Conservation (phyloP, 164 flowering plant species). For the Litsea cubeba region DNA sequence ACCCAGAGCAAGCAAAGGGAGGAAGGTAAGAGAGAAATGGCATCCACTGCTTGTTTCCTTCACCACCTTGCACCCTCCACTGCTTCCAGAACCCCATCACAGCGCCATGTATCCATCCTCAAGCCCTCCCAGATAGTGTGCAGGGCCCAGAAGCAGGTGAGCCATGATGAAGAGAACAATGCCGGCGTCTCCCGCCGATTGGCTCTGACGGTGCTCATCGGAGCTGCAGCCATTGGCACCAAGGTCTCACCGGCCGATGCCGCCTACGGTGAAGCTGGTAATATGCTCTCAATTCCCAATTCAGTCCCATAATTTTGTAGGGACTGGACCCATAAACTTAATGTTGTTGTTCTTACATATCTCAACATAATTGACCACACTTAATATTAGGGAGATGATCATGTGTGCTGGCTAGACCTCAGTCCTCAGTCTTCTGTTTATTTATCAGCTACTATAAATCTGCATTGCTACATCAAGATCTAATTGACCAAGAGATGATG, state of each 20-base stretch:
- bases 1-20: not conserved
- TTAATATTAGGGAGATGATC: too few species aligned
- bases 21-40: constrained; percentile 35
- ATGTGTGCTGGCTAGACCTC: too few species aligned
- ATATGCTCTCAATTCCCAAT: not conserved
- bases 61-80: constrained; percentile 67
- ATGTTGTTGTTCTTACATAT: too few species aligned
- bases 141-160: constrained; percentile 57
- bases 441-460: too few species aligned
- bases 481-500: too few species aligned
- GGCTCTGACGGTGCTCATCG: constrained; percentile 83
- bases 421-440: too few species aligned
- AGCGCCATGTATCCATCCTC: constrained; percentile 26
- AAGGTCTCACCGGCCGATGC: constrained; percentile 96
- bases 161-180: constrained; percentile 17
- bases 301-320: too few species aligned
- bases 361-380: too few species aligned
- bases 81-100: constrained; percentile 29
- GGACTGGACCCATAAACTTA: too few species aligned
- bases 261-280: constrained; percentile 96
- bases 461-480: too few species aligned
- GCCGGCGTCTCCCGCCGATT: constrained; percentile 59
- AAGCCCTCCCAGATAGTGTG: constrained; percentile 49
- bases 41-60: constrained; percentile 87
- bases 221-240: constrained; percentile 82